These are phyloP conservation scores for Xylariaceae sp. DNA, from an alignment of 2,329 filamentous ascomycete species.

Conservation along the genomic window DNA sequence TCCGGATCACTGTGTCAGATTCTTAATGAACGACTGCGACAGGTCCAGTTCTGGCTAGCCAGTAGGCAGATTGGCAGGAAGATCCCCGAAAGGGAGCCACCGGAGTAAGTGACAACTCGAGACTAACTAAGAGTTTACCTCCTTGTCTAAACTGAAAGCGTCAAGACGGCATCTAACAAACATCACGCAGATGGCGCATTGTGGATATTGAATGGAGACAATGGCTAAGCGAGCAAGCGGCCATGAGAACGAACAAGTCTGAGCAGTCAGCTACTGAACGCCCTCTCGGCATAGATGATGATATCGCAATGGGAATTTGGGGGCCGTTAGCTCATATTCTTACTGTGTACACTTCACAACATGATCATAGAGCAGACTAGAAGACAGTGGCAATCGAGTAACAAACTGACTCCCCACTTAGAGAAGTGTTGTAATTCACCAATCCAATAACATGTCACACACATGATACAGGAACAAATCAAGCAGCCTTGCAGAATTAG, in stretches of 20 bases:
- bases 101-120: slow-evolving; percentile 24
- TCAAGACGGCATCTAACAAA: not conserved
- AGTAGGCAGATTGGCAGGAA: slow-evolving; percentile 14
- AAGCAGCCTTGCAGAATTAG: no score
- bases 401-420: no score
- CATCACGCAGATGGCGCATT: slow-evolving; percentile 21
- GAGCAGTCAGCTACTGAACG: not conserved
- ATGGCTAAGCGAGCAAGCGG: slow-evolving; percentile 31
- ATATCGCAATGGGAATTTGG: slow-evolving; percentile 24
- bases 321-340: slow-evolving; percentile 32
- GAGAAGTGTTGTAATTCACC: no score
- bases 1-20: slow-evolving; percentile 27
- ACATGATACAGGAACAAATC: no score
- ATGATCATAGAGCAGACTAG: not conserved
- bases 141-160: no score
- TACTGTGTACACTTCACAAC: slow-evolving; percentile 13
- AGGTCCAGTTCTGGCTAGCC: slow-evolving; percentile 28
- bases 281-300: slow-evolving; percentile 3
- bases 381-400: no score
- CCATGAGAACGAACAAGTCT: slow-evolving; percentile 1
- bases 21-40: slow-evolving; percentile 30
- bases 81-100: slow-evolving; percentile 26
- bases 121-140: no score
- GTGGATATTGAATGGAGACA: slow-evolving; percentile 31
- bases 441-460: no score